These are phyloP conservation scores for Eragrostis tef DNA, from an alignment of 202 grass and related monocot species.

Conservation along the genomic window DNA sequence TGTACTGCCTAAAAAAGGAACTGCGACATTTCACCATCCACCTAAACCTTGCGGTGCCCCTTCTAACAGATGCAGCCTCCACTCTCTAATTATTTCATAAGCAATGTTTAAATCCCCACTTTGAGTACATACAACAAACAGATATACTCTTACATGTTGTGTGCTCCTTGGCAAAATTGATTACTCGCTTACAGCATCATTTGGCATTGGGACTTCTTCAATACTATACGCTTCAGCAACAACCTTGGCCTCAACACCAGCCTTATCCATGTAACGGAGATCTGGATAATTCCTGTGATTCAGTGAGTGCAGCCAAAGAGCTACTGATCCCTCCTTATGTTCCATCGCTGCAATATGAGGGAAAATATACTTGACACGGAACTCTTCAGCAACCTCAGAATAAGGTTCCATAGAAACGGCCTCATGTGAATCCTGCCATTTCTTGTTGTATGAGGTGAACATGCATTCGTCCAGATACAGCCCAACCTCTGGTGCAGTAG, in stretches of 20 bases:
- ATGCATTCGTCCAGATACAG: slow-evolving; percentile 84
- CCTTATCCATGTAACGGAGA: slow-evolving; percentile 64
- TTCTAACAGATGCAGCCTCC: slow-evolving; percentile 9
- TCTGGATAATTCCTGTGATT: slow-evolving; percentile 89
- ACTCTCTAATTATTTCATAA: slow-evolving; percentile 40
- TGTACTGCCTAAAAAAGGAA: neutral
- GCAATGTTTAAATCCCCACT: slow-evolving; percentile 19
- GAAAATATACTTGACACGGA: slow-evolving; percentile 87
- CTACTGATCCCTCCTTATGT: slow-evolving; percentile 79
- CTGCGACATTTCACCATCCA: neutral
- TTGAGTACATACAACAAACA: slow-evolving; percentile 12
- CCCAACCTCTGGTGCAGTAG: slow-evolving; percentile 88
- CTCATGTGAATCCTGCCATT: slow-evolving; percentile 90
- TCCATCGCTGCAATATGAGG: slow-evolving; percentile 95
- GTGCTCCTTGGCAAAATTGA: slow-evolving; percentile 12
- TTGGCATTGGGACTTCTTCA: slow-evolving; percentile 35
- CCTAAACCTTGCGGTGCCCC: neutral
- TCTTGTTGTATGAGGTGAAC: slow-evolving; percentile 82
- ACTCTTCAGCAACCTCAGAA: slow-evolving; percentile 70
- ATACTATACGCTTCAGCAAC: slow-evolving; percentile 25
- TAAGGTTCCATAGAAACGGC: slow-evolving; percentile 82
- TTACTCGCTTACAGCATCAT: slow-evolving; percentile 36
- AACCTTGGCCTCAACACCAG: slow-evolving; percentile 16
- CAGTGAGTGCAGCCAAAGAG: slow-evolving; percentile 85
- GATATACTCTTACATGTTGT: slow-evolving; percentile 34